A percentile compares a stretch with the other conserved stretches of the same genome.
Evolutionary conservation across 2,329 filamentous ascomycete species (phyloP).

Genomic region (Diplodia corticola): DNA sequence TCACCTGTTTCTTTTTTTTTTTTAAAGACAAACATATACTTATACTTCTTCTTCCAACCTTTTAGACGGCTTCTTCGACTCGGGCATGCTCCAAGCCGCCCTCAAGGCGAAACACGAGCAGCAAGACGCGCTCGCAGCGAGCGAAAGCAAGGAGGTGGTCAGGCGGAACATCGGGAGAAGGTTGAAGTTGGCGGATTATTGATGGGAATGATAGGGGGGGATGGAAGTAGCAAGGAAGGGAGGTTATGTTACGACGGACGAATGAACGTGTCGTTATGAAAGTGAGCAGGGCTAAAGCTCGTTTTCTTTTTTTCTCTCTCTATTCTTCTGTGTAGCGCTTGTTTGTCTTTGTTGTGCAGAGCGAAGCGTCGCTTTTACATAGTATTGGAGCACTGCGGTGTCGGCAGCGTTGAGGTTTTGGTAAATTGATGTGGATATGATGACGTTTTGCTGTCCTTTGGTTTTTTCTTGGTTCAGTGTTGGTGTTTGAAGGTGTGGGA

Average conservation of each 20-base stretch:
- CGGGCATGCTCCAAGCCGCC: slow-evolving; percentile 88
- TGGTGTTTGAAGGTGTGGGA: not conserved
- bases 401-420: not conserved
- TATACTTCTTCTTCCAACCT: not conserved
- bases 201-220: not conserved
- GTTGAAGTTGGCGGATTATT: slow-evolving; percentile 69
- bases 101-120: slow-evolving; percentile 68
- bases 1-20: not conserved
- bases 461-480: not conserved
- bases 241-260: not conserved
- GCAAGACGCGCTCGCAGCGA: slow-evolving; percentile 47
- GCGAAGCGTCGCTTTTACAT: not conserved
- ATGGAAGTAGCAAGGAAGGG: not conserved
- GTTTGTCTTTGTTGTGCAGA: not conserved
- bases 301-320: no score
- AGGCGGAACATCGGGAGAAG: slow-evolving; percentile 74
- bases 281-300: no score
- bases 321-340: not conserved
- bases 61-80: slow-evolving; percentile 94
- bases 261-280: no score
- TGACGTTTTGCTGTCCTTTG: not conserved
- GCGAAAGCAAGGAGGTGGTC: slow-evolving; percentile 60
- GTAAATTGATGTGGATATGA: not conserved
- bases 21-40: not conserved
- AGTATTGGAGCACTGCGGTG: not conserved